Conservation (phyloP, 768 basidiomycete genomes). For the Termitomyces sp. region DNA sequence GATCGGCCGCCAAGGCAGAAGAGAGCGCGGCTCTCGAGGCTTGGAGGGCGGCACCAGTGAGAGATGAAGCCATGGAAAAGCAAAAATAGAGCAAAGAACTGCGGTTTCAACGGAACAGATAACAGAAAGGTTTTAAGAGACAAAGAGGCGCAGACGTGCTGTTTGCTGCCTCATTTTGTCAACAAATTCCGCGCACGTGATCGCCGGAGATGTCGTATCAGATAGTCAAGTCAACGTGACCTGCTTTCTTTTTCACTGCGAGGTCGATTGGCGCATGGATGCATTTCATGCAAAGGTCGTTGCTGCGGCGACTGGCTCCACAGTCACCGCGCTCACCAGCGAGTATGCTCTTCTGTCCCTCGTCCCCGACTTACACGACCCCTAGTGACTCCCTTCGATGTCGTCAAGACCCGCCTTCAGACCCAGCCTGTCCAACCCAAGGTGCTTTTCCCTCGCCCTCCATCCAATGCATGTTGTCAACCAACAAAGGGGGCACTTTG, state of each 20-base stretch:
- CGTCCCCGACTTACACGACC: conserved; percentile 4
- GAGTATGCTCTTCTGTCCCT: conserved; percentile 18
- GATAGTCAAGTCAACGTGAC: conserved; percentile 20
- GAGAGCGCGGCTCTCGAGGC: conserved; percentile 77
- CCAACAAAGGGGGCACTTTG: conserved; percentile 48
- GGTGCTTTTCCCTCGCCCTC: conserved; percentile 48
- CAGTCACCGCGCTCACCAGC: conserved; percentile 83
- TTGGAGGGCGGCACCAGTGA: conserved; percentile 64
- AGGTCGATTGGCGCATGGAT: conserved; percentile 44
- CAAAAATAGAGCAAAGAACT: background rate
- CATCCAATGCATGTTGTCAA: conserved; percentile 66
- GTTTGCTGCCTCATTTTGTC: conserved; percentile 14
- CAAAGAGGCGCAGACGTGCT: conserved; percentile 1
- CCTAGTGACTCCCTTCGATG: conserved; percentile 98
- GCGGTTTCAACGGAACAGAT: background rate
- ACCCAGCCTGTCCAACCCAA: conserved; percentile 67
- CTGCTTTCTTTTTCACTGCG: conserved; percentile 1
- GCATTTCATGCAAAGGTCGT: conserved; percentile 74
- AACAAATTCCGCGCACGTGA: conserved; percentile 16
- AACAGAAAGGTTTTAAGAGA: background rate
- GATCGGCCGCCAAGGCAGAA: conserved; percentile 66
- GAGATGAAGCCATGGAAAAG: conserved; percentile 39
- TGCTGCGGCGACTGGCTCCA: conserved; percentile 76
- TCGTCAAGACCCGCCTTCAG: conserved; percentile 94
- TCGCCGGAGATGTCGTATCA: conserved; percentile 22